A percentile compares a stretch with the other conserved stretches of the same genome.
Evolutionary conservation across 768 basidiomycete species (phyloP).

Genomic region (Termitomyces sp.): DNA sequence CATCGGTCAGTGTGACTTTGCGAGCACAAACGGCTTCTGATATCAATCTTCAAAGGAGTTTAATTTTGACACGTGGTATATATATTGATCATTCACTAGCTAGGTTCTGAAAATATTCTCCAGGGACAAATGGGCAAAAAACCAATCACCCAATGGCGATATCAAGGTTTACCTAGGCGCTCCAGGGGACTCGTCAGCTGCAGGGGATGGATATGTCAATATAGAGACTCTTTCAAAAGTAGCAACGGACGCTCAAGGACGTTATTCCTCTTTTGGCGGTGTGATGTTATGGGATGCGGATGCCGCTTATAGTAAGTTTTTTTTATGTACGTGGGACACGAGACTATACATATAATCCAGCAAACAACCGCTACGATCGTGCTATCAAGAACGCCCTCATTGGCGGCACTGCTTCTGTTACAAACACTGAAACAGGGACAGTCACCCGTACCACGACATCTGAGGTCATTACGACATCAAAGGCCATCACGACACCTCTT

Average conservation of each 20-base stretch:
- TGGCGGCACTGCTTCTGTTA: constrained; percentile 15
- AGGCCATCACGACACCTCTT: constrained; percentile 4
- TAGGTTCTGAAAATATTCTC: not conserved
- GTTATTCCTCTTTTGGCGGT: constrained; percentile 57
- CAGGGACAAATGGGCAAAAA: constrained; percentile 61
- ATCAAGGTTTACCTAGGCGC: constrained; percentile 61
- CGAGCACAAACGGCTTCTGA: not conserved
- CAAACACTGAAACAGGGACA: not conserved
- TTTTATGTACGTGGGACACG: constrained; percentile 13
- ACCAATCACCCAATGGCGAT: constrained; percentile 47
- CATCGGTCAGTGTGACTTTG: constrained; percentile 23
- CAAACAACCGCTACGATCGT: constrained; percentile 44
- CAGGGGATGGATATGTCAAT: constrained; percentile 48
- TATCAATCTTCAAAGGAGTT: constrained; percentile 30
- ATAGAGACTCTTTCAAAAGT: constrained; percentile 37
- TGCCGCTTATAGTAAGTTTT: constrained; percentile 35
- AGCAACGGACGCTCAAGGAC: constrained; percentile 37
- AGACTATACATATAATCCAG: constrained; percentile 15
- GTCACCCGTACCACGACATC: not conserved
- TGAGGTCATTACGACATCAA: not conserved
- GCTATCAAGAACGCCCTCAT: constrained; percentile 43
- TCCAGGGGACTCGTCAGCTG: constrained; percentile 46
- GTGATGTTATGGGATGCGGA: constrained; percentile 46
- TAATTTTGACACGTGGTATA: constrained; percentile 45
- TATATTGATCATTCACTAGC: not conserved